Evolutionary conservation across 2,329 filamentous ascomycete genomes (phyloP).

Genomic region (Raffaelea arxii): DNA sequence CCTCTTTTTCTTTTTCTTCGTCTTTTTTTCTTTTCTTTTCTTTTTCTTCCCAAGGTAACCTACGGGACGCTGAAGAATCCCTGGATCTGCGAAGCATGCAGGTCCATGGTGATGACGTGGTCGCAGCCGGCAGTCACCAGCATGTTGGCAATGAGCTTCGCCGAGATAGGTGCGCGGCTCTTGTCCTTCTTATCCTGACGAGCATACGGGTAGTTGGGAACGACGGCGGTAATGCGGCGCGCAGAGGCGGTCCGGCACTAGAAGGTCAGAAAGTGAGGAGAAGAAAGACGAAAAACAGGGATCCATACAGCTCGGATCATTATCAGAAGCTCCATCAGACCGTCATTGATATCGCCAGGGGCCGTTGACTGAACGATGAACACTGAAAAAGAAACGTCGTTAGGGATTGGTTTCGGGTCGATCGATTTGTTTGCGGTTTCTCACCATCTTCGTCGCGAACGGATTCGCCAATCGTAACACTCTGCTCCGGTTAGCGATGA

Average conservation of each 20-base stretch:
- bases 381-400: slow-evolving; percentile 24
- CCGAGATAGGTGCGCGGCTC: slow-evolving; percentile 77
- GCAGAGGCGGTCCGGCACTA: slow-evolving; percentile 16
- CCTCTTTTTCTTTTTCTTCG: too few relatives aligned
- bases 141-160: slow-evolving; percentile 96
- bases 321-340: slow-evolving; percentile 94
- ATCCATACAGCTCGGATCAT: slow-evolving; percentile 70
- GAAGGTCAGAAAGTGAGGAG: not conserved
- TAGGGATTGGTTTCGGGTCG: not conserved
- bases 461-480: slow-evolving; percentile 89
- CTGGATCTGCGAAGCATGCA: slow-evolving; percentile 31
- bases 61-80: slow-evolving; percentile 79
- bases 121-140: slow-evolving; percentile 70
- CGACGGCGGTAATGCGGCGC: slow-evolving; percentile 14
- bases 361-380: slow-evolving; percentile 95
- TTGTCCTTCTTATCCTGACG: slow-evolving; percentile 82
- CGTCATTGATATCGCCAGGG: slow-evolving; percentile 94
- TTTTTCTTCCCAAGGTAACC: not conserved
- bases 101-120: slow-evolving; percentile 85
- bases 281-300: not conserved
- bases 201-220: slow-evolving; percentile 89
- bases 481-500: slow-evolving; percentile 21
- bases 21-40: too few relatives aligned
- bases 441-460: slow-evolving; percentile 84
- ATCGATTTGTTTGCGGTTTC: not conserved